Evolutionary conservation across 495 filamentous ascomycete species (phyloP).

Genomic region (Penicillium parvum): DNA sequence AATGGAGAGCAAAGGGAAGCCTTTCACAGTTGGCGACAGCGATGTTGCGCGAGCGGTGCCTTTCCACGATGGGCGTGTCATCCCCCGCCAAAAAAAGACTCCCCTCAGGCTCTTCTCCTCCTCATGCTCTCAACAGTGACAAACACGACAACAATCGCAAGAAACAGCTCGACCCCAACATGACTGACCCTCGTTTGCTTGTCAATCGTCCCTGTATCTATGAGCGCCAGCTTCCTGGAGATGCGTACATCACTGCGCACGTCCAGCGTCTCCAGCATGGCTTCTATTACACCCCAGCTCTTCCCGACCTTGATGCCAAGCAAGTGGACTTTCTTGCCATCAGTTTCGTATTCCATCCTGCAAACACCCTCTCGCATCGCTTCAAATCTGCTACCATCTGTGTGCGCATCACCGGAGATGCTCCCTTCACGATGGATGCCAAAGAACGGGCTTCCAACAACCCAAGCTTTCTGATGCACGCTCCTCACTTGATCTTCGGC

Average conservation of each 20-base stretch:
- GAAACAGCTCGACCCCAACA: slow-evolving; percentile 30
- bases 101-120: background rate
- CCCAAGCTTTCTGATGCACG: slow-evolving; percentile 48
- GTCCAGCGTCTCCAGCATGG: slow-evolving; percentile 50
- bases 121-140: background rate
- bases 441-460: slow-evolving; percentile 17
- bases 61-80: slow-evolving; percentile 13
- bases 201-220: slow-evolving; percentile 48
- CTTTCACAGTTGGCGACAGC: slow-evolving; percentile 5
- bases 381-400: slow-evolving; percentile 47
- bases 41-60: slow-evolving; percentile 2
- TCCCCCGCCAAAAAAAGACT: background rate
- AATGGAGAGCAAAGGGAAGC: slow-evolving; percentile 16
- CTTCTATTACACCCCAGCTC: slow-evolving; percentile 37
- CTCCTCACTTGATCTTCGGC: slow-evolving; percentile 50
- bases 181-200: slow-evolving; percentile 39
- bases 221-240: slow-evolving; percentile 45
- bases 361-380: slow-evolving; percentile 36
- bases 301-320: slow-evolving; percentile 38
- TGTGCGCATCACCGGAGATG: slow-evolving; percentile 17
- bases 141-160: background rate
- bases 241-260: slow-evolving; percentile 49
- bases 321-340: slow-evolving; percentile 50
- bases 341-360: slow-evolving; percentile 48
- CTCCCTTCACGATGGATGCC: background rate